A percentile compares a stretch with the other conserved stretches of the same genome.
These are phyloP conservation scores for Tuber magnatum DNA, from an alignment of 495 filamentous ascomycete genomes.

Conservation along the genomic window DNA sequence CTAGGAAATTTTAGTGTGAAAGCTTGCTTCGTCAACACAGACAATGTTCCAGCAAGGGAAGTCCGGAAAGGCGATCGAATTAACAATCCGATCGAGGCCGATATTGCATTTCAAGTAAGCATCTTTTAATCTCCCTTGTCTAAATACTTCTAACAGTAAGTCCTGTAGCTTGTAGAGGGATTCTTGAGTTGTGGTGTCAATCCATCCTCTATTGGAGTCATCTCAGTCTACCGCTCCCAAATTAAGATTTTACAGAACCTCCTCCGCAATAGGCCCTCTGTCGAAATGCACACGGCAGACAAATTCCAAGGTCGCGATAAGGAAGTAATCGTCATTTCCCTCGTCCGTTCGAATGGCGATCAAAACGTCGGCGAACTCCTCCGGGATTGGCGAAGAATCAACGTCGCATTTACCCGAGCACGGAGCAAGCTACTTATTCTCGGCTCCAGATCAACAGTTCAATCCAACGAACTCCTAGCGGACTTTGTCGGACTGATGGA, in stretches of 20 bases:
- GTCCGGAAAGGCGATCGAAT: constrained; percentile 71
- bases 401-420: constrained; percentile 89
- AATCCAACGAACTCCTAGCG: constrained; percentile 66
- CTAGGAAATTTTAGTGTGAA: constrained; percentile 43
- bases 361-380: constrained; percentile 78
- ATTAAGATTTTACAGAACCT: constrained; percentile 52
- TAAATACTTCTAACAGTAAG: neutral
- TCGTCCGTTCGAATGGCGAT: constrained; percentile 77
- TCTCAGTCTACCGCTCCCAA: constrained; percentile 96
- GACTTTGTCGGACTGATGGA: constrained; percentile 72
- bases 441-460: constrained; percentile 68
- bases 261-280: constrained; percentile 48
- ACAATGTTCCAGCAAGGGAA: constrained; percentile 63
- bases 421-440: constrained; percentile 82
- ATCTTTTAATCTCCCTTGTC: neutral
- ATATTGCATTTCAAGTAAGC: constrained; percentile 46
- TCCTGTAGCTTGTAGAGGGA: constrained; percentile 67
- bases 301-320: constrained; percentile 96
- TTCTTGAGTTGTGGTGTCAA: constrained; percentile 69
- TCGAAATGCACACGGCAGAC: constrained; percentile 95
- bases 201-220: constrained; percentile 77
- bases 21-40: constrained; percentile 83
- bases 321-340: constrained; percentile 73
- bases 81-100: constrained; percentile 72
- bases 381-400: constrained; percentile 86